Evolutionary conservation across 2,329 filamentous ascomycete genomes (phyloP), one percentile per base, ranked within the genome.

Genomic region (Ceratocystis cubensis): DNA sequence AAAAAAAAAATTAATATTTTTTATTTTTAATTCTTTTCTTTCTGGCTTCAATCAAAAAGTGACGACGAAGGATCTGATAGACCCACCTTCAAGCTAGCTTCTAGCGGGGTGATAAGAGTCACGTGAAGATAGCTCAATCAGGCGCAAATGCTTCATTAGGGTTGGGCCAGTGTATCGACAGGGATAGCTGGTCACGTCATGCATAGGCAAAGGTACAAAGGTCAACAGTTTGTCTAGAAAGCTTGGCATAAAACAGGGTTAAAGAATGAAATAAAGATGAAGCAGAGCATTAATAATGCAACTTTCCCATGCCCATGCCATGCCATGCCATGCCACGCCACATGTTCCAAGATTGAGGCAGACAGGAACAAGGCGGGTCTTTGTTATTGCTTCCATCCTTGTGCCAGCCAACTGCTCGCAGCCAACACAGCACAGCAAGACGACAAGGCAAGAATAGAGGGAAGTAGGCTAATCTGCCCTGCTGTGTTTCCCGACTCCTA

Each of bases 71-170:
- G 53, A 57, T 57, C 30, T 17, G 37, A 57, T 15, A 25, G 53
- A 50, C 63, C 63, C 66, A 65, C 66, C 64, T 68, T 46, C 64
- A 28, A 22, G 61, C 64, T 62, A 48, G 25, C 41, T 64, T 44
- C 66, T 67, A 53, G 63, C 57, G 63, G 63, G 61, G 61, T 62
- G 67, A 68, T 68, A 68, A 68, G 50, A 25, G 22, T 66, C 67
- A 68, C 67, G 67, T 68, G 67, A 37, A 5, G 67, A 68, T 68
- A 66, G 1, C 37, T 4, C 37, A 41, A 41, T 13, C 1, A 4
- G 37, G 37, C 10, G 37, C 3, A 20, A 0, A 1, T 17, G 13
- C 5, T 3, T 10, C 2, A 10, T 50, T 50, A 50, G 46, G 46
- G 46, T 50, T 22, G 5, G 7, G n/a, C 1, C 15, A 17, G 4